Base-by-base conservation (phyloP, 2,329 filamentous ascomycete species). In the Aureobasidium lini region DNA sequence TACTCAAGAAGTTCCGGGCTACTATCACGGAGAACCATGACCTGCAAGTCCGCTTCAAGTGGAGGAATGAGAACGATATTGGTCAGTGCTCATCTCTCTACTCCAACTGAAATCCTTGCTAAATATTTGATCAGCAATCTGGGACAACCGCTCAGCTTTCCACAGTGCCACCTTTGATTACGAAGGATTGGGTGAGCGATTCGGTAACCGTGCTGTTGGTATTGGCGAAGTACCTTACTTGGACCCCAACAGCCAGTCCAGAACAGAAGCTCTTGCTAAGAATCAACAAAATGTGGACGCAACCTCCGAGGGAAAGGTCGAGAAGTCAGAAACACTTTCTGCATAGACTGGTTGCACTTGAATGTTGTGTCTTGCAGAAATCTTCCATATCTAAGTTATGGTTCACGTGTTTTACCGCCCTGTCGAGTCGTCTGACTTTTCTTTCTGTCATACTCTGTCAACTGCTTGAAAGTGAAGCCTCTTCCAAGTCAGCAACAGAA, bases 121-220 rank as follows among this genome's bases (percentile, higher is more conserved):
- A 7, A 57, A 7, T 9, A 7, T 0, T 13, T 0, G 4, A 6
- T 13, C 9, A 61, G 80, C 83, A 1, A 84, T 88, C 63, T 88
- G 85, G 85, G 85, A 88, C 66, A 88, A 88, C 62, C 72, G 82
- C 6, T 80, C 78, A 57, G 78, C 73, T 0, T 84, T 81, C 69
- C 83, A 85, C 64, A 79, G 79, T 39, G 84, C 83, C 0, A 87
- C 83, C 0, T 85, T 81, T 62, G 85, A 88, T 64, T 87, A 86
- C 46, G 76, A 77, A 13, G 75, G 74, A 11, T 74, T 78, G 31
- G 81, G 81, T 0, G 74, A 78, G 29, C 72, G 83, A 49, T 73
- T 76, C 52, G 77, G 80, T 29, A 76, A 83, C 66, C 67, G 83
- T 18, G 75, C 79, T 0, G 81, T 85, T 7, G 79, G 77, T 7